Base-by-base conservation (phyloP, 441 rosid species). In the Manihot esculenta region DNA sequence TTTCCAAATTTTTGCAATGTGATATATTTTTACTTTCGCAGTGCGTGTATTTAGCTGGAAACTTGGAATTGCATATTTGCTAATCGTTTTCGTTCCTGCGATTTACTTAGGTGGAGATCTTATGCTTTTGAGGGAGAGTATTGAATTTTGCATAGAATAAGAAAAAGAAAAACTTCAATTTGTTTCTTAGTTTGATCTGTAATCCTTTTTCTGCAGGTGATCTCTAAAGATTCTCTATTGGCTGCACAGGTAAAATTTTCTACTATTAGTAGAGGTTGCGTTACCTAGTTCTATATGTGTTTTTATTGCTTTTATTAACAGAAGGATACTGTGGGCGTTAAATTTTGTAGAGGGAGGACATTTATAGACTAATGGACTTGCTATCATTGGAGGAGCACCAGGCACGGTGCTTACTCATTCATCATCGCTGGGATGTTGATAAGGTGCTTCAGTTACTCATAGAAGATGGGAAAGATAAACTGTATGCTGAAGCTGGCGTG, bases 361-460 rank as follows among this genome's bases (percentile, higher is more conserved):
- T 91, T 72, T 42, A 55, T 7, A 85, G 80, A 74, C 84, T 91
- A 70, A 86, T 83, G 89, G 94, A 89, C 18, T 74, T 89, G 77
- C 65, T 91, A 33, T 82, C 83, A 3, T 56, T 87, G 68, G 82
- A 84, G 74, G 89, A 84, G 64, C 83, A 79, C 63, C 85, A 84
- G 64, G 89, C 89, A 0, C 75, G 89, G 26, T 69, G 84, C 20
- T 70, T 87, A 57, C 87, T 87, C 60, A 87, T 85, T 51, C 81
- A 85, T 70, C 60, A 85, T 59, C 66, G 79, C n/a, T 87, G 97
- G 94, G 90, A 91, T 70, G 82, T 86, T 0, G 88, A 87, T 72
- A 85, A 80, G 80, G 69, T 87, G 75, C 77, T 87, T 78, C 77
- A 79, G 26, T 83, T 79, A 45, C 77, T 85, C 57, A 89, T 84